Base-by-base conservation (phyloP, 306 rosid species). In the Benincasa hispida region DNA sequence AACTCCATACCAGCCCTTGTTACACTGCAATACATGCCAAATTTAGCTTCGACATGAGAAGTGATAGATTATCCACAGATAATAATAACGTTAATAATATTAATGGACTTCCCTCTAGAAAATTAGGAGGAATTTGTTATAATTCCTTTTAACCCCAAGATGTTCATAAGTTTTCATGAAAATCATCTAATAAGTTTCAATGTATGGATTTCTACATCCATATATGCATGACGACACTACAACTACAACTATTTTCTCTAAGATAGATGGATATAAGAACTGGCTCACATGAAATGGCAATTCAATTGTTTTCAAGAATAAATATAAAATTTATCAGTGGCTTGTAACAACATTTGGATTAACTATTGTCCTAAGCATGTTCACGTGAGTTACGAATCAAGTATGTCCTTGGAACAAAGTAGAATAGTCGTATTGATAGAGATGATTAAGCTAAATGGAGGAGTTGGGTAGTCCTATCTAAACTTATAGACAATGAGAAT, bases 1-100 rank as follows among this genome's bases (percentile, higher is more conserved):
- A 76, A 84, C 85, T 88, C 99, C 99, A 76, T 90, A 92, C 99
- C 99, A 92, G 59, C 97, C 96, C 84, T 80, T 89, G 60, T 82
- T 63, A 85, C 99, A 94, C 99, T 94, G 97, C 75, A 87, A 82
- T 62, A 78, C 72, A 80, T 75, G 55, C 22, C 55, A 39, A 35
- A 39, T 25, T 13, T 75, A 57, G 76, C 24, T 47, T 47, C 76
- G 19, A 25, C 25, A 48, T 9, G 25, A 72, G 25, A n/a, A 19
- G 9, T 72, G 59, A 5, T 1, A 47, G 54, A 27, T 48, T 72
- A 5, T 13, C 75, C 75, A 22, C 56, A 32, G 42, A 45, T 21
- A 24, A 13, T 22, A 45, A 24, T 21, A 45, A 19, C 34, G 14
- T 18, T 18, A 69, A 24, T 35, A 69, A 34, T n/a, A 69, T 32